Percentiles rank a stretch among this genome's conserved stretches.
Evolutionary conservation across 2,329 filamentous ascomycete species (phyloP).

Genomic region (Fusarium continuum): DNA sequence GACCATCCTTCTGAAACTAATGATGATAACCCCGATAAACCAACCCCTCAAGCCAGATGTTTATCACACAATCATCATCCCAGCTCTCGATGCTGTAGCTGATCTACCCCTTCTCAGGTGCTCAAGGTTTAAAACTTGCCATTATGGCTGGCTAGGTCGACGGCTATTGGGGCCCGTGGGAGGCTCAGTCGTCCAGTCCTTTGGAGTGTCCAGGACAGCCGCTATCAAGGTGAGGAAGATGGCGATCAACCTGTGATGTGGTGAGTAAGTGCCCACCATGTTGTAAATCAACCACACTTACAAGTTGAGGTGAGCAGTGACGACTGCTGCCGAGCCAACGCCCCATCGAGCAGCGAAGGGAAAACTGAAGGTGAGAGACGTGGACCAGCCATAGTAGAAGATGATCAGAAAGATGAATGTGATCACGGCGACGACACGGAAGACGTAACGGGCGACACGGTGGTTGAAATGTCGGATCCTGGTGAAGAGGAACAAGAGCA

Average conservation of each 20-base stretch:
- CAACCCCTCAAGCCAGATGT: neutral
- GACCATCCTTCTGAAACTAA: neutral
- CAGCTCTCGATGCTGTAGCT: neutral
- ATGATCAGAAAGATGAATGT: conserved; percentile 27
- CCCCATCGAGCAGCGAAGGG: neutral
- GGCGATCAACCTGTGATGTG: conserved; percentile 29
- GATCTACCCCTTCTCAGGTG: neutral
- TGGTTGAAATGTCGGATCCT: neutral
- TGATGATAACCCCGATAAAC: conserved; percentile 3
- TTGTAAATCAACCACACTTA: conserved; percentile 19
- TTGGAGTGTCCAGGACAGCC: conserved; percentile 28
- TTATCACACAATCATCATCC: neutral
- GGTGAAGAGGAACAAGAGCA: conserved; percentile 20
- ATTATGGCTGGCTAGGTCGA: neutral
- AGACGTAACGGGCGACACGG: conserved; percentile 36
- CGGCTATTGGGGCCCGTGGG: neutral
- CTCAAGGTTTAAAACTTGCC: too few relatives aligned
- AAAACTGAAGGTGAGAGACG: neutral
- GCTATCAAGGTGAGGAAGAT: conserved; percentile 29
- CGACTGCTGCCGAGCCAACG: conserved; percentile 8
- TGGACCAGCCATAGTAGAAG: conserved; percentile 17
- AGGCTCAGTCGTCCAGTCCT: neutral
- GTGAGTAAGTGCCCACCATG: conserved; percentile 12
- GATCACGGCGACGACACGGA: conserved; percentile 37
- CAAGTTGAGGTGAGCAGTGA: conserved; percentile 38